phyloP scores from a whole-genome alignment of 2,329 filamentous ascomycete species.

The Neofusicoccum laricinum region DNA sequence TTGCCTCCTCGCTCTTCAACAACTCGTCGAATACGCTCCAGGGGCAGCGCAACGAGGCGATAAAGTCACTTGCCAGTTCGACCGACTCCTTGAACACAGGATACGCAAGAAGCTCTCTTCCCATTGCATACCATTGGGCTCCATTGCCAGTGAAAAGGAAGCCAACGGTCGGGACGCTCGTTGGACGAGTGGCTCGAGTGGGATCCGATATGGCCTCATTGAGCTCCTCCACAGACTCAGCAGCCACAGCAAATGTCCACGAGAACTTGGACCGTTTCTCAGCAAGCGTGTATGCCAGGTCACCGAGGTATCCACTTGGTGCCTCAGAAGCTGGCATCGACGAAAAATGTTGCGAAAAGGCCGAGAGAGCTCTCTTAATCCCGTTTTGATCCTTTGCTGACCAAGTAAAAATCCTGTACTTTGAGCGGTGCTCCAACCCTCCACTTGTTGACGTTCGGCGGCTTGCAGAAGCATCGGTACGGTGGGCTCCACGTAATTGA shows the following conservation, averaged over 20 bases:
- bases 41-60: slow-evolving; percentile 19
- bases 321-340: slow-evolving; percentile 2
- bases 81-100: slow-evolving; percentile 9
- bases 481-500: slow-evolving; percentile 19
- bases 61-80: slow-evolving; percentile 4
- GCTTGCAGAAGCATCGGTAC: not conserved
- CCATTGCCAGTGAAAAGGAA: slow-evolving; percentile 41
- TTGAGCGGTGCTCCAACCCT: not conserved
- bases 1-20: slow-evolving; percentile 21
- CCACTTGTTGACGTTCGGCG: not conserved
- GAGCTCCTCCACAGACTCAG: not conserved
- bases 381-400: slow-evolving; percentile 18
- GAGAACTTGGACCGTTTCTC: not conserved
- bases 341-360: not conserved
- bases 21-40: slow-evolving; percentile 26
- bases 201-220: not conserved
- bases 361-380: slow-evolving; percentile 1
- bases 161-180: slow-evolving; percentile 18
- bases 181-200: slow-evolving; percentile 22
- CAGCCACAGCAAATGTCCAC: not conserved
- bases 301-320: slow-evolving; percentile 3
- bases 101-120: slow-evolving; percentile 18
- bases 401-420: slow-evolving; percentile 16
- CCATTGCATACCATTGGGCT: slow-evolving; percentile 27
- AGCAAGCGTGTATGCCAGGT: slow-evolving; percentile 11